A percentile compares a stretch with the other conserved stretches of the same genome.
Conservation (phyloP, 345 rosid species). For the Populus tremula region DNA sequence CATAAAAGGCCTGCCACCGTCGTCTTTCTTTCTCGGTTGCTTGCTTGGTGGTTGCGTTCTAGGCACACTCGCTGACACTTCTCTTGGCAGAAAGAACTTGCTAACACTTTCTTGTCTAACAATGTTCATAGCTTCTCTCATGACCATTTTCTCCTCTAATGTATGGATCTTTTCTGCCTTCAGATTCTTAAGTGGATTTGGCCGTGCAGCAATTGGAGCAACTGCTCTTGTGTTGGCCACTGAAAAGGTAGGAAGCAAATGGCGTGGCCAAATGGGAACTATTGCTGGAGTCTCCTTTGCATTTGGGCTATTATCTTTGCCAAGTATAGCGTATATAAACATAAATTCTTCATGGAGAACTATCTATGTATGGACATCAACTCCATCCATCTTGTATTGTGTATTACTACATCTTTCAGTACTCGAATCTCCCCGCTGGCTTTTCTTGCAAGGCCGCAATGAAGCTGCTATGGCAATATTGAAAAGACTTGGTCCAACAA, state of each 20-base stretch:
- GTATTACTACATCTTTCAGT: conserved; percentile 28
- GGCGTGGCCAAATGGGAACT: conserved; percentile 48
- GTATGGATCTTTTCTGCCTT: conserved; percentile 44
- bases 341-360: conserved; percentile 42
- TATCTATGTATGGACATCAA: conserved; percentile 45
- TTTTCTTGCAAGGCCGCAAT: conserved; percentile 42
- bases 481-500: background rate
- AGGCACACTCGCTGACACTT: conserved; percentile 43
- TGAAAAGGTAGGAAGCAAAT: conserved; percentile 44
- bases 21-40: conserved; percentile 38
- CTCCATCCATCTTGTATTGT: conserved; percentile 36
- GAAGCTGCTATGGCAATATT: conserved; percentile 9
- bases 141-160: conserved; percentile 40
- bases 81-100: conserved; percentile 57
- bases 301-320: conserved; percentile 49
- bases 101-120: conserved; percentile 37
- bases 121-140: conserved; percentile 42
- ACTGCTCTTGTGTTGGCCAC: conserved; percentile 48
- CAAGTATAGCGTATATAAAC: conserved; percentile 36
- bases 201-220: conserved; percentile 46
- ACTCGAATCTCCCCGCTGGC: conserved; percentile 58
- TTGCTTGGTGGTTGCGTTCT: no score
- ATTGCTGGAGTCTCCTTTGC: conserved; percentile 40
- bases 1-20: conserved; percentile 53
- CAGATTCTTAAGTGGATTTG: conserved; percentile 45